These are phyloP conservation scores for Collybiopsis confluens DNA, from an alignment of 768 basidiomycete genomes.

Conservation along the genomic window DNA sequence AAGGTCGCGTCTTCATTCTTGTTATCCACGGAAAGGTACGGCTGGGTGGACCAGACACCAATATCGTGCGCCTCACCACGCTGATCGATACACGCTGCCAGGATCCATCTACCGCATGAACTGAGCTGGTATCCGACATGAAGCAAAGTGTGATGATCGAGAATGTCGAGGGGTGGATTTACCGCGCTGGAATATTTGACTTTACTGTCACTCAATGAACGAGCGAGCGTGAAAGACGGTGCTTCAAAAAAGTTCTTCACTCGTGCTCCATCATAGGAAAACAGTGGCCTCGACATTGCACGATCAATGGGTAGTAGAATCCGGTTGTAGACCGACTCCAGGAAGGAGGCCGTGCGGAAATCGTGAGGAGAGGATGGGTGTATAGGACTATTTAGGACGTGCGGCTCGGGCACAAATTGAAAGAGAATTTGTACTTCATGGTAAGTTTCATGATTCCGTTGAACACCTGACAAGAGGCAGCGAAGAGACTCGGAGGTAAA, in stretches of 20 bases:
- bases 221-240: slow-evolving; percentile 61
- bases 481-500: slow-evolving; percentile 66
- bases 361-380: slow-evolving; percentile 37
- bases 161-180: slow-evolving; percentile 41
- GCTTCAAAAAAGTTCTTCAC: slow-evolving; percentile 55
- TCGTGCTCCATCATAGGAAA: slow-evolving; percentile 32
- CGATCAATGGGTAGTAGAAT: slow-evolving; percentile 59
- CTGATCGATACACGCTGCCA: slow-evolving; percentile 73
- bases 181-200: slow-evolving; percentile 34
- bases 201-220: slow-evolving; percentile 30
- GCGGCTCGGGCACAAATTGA: slow-evolving; percentile 70
- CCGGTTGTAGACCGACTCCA: slow-evolving; percentile 68
- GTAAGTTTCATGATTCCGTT: slow-evolving; percentile 47
- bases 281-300: slow-evolving; percentile 49
- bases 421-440: slow-evolving; percentile 52
- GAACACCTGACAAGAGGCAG: slow-evolving; percentile 60
- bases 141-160: slow-evolving; percentile 58
- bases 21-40: slow-evolving; percentile 17
- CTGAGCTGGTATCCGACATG: slow-evolving; percentile 75
- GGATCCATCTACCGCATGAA: slow-evolving; percentile 68
- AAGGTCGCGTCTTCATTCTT: slow-evolving; percentile 24
- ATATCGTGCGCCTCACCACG: slow-evolving; percentile 72
- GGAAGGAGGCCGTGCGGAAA: slow-evolving; percentile 45
- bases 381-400: slow-evolving; percentile 41
- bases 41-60: slow-evolving; percentile 62